These are phyloP conservation scores for Gynochthodes officinalis DNA, from an alignment of 257 asterid species.

Conservation along the genomic window DNA sequence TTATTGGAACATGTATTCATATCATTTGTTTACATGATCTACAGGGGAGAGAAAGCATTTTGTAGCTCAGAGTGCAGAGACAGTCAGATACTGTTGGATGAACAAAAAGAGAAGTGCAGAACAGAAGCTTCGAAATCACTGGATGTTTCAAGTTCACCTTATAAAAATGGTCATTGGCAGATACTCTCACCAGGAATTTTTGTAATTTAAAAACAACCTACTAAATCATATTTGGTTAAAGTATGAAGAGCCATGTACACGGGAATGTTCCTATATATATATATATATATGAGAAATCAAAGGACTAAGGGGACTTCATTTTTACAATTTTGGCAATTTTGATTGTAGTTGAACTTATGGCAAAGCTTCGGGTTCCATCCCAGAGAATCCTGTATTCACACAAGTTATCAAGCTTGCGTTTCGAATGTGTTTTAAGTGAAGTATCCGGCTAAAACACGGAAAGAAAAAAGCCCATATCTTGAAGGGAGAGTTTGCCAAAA, in stretches of 20 bases:
- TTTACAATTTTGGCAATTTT: constrained; percentile 13
- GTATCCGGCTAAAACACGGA: background rate
- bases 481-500: background rate
- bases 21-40: constrained; percentile 12
- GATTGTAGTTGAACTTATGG: constrained; percentile 19
- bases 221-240: background rate
- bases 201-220: constrained; percentile 36
- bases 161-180: constrained; percentile 41
- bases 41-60: constrained; percentile 88
- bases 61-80: constrained; percentile 89
- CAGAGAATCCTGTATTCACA: background rate
- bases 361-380: constrained; percentile 9
- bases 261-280: constrained; percentile 7
- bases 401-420: background rate
- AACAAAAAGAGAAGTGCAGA: constrained; percentile 58
- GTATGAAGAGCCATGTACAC: background rate
- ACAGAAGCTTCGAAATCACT: constrained; percentile 43
- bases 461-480: background rate
- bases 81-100: constrained; percentile 68
- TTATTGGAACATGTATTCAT: background rate
- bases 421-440: background rate
- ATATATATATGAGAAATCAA: constrained; percentile 11
- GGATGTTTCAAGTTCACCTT: constrained; percentile 49
- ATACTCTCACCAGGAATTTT: constrained; percentile 60
- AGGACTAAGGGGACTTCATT: background rate